Conservation (phyloP, 768 basidiomycete genomes). For the Trametes cubensis region DNA sequence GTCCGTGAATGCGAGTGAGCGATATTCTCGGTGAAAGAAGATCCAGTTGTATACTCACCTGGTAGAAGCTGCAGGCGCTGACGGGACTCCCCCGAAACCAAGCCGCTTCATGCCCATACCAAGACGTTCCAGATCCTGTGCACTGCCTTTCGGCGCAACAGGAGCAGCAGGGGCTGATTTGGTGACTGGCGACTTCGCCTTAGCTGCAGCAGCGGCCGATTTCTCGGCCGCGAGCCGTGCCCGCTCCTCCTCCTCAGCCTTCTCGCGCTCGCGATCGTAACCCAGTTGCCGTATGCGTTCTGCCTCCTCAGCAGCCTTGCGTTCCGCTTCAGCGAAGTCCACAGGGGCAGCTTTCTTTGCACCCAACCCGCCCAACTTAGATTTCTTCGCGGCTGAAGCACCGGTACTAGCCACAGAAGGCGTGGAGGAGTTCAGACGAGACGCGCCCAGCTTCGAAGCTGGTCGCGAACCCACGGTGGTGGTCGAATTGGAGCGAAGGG, state of each 20-base stretch:
- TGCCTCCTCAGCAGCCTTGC: slow-evolving; percentile 88
- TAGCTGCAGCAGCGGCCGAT: slow-evolving; percentile 34
- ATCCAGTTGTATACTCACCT: slow-evolving; percentile 35
- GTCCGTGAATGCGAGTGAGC: not conserved
- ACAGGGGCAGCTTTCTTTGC: slow-evolving; percentile 87
- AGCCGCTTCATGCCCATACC: slow-evolving; percentile 77
- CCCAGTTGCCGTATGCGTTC: slow-evolving; percentile 91
- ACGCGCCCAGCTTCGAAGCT: slow-evolving; percentile 43
- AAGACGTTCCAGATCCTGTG: slow-evolving; percentile 55
- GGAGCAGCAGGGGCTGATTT: slow-evolving; percentile 36
- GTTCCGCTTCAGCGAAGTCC: slow-evolving; percentile 94
- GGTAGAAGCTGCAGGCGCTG: slow-evolving; percentile 55
- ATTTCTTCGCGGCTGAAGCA: slow-evolving; percentile 54
- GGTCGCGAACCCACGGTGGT: slow-evolving; percentile 34
- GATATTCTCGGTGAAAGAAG: slow-evolving; percentile 5
- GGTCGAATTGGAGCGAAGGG: slow-evolving; percentile 51
- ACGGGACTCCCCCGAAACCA: slow-evolving; percentile 84
- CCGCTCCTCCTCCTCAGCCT: slow-evolving; percentile 74
- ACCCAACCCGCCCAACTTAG: slow-evolving; percentile 76
- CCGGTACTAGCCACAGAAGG: slow-evolving; percentile 33
- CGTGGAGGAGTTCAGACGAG: slow-evolving; percentile 46
- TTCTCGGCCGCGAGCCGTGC: slow-evolving; percentile 56
- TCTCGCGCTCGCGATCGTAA: slow-evolving; percentile 85
- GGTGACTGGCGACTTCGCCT: slow-evolving; percentile 20
- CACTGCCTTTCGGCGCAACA: slow-evolving; percentile 39